Base-by-base conservation (phyloP, 1,284 basidiomycete species). In the Cryptococcus sp. region DNA sequence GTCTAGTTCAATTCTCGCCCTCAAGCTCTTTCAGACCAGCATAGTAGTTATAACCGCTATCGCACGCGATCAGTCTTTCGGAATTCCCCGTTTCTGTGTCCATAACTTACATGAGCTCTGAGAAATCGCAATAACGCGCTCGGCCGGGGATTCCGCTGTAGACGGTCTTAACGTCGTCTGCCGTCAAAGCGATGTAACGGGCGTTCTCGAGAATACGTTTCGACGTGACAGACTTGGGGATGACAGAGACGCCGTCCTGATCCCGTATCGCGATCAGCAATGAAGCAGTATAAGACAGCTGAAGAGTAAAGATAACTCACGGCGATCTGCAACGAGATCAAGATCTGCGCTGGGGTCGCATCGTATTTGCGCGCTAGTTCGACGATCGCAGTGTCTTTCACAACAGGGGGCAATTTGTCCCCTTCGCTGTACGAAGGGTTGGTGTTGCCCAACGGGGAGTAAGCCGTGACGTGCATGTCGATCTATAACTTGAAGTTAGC, bases 391-490 rank as follows among this genome's bases (percentile, higher is more conserved):
- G 17, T 22, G 45, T 65, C 61, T 53, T 63, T 42, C 38, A 56
- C 52, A 38, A 64, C 56, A 8, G 62, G 63, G n/a, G 66, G 63
- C 1, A 67, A 41, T 5, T 22, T 25, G 51, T 67, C 54, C 19
- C 51, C 47, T 17, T 59, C 59, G 3, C 39, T 53, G 50, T 55
- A 67, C 1, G 65, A 64, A 2, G 65, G 62, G 54, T 64, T 64
- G 20, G 65, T 67, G 42, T 90, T 88, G 16, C 91, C 91, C 2
- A 93, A 83, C 6, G 91, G 90, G 60, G 86, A 87, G 81, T 92
- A 93, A 0, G 90, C 89, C 8, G 89, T 89, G 56, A 91, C 77
- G 63, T 89, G 85, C 67, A 93, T 90, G 10, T 61, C 66, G 20
- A 60, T 60, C 56, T 60, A 20, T 27, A n/a, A 23, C 3, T 35